Conservation (phyloP, 2,329 filamentous ascomycete genomes). For the Mariannaea elegans region DNA sequence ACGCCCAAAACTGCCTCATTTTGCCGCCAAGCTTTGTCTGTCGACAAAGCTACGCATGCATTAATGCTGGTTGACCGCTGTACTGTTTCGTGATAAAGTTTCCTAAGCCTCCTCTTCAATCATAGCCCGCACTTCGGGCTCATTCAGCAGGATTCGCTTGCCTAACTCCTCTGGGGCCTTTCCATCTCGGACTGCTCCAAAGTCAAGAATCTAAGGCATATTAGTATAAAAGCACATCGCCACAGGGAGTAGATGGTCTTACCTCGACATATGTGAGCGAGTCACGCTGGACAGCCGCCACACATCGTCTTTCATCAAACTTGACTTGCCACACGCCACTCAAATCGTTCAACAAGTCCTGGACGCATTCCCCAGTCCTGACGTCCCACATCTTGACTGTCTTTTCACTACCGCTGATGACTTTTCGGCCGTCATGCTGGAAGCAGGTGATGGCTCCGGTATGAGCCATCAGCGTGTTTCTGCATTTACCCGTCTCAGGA, state of each 20-base stretch:
- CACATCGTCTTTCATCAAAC: conserved; percentile 94
- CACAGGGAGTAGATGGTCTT: conserved; percentile 45
- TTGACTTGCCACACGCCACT: conserved; percentile 99
- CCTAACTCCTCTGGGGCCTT: conserved; percentile 80
- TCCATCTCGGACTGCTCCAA: conserved; percentile 91
- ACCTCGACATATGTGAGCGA: conserved; percentile 96
- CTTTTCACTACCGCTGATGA: conserved; percentile 94
- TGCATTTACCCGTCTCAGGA: conserved; percentile 89
- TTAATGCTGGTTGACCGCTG: conserved; percentile 26
- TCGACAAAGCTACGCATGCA: conserved; percentile 17
- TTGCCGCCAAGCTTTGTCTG: conserved; percentile 23
- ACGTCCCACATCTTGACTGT: conserved; percentile 99
- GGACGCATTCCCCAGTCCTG: conserved; percentile 87
- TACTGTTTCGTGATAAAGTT: conserved; percentile 14
- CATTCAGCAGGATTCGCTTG: conserved; percentile 75
- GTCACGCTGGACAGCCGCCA: conserved; percentile 94
- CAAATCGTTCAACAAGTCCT: conserved; percentile 90
- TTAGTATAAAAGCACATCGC: background rate
- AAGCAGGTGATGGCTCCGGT: conserved; percentile 99
- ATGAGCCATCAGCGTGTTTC: conserved; percentile 88
- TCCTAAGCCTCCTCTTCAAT: conserved; percentile 54
- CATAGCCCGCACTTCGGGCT: conserved; percentile 61
- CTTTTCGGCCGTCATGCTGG: conserved; percentile 95
- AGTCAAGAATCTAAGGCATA: conserved; percentile 83
- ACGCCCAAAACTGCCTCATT: conserved; percentile 34